Evolutionary conservation across 768 basidiomycete species (phyloP).

Genomic region (Tricholomella constricta): DNA sequence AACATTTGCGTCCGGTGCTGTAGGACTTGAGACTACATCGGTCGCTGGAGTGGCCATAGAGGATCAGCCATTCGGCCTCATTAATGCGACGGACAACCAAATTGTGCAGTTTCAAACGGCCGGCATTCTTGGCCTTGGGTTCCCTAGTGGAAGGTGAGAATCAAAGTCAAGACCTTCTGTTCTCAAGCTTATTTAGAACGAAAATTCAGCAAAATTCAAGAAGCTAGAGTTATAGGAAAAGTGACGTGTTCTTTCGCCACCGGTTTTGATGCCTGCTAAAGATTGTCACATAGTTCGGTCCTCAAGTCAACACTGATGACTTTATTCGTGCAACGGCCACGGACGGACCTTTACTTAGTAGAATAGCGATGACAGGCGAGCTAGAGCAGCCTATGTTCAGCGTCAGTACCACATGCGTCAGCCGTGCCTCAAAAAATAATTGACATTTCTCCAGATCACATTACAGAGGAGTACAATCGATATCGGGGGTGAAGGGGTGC

Average conservation of each 20-base stretch:
- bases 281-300: conserved; percentile 17
- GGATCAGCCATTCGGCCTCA: conserved; percentile 56
- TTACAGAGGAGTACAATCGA: conserved; percentile 64
- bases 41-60: conserved; percentile 54
- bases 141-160: conserved; percentile 62
- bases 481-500: conserved; percentile 54
- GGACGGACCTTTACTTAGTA: conserved; percentile 48
- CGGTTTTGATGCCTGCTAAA: neutral
- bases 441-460: conserved; percentile 32
- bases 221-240: conserved; percentile 24
- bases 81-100: conserved; percentile 60
- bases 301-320: conserved; percentile 34
- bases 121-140: conserved; percentile 71
- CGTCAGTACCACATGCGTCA: conserved; percentile 24
- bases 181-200: neutral
- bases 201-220: conserved; percentile 40
- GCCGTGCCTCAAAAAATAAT: neutral
- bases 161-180: neutral
- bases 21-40: conserved; percentile 54
- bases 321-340: conserved; percentile 36
- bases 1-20: conserved; percentile 57
- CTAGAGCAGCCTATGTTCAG: conserved; percentile 53
- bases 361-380: conserved; percentile 44
- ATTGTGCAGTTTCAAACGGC: conserved; percentile 54
- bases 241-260: conserved; percentile 3